Percentiles rank a stretch among this genome's conserved stretches.
These are phyloP conservation scores for Hansenula lynferdii DNA, from an alignment of 1,139 yeast species.

Conservation along the genomic window DNA sequence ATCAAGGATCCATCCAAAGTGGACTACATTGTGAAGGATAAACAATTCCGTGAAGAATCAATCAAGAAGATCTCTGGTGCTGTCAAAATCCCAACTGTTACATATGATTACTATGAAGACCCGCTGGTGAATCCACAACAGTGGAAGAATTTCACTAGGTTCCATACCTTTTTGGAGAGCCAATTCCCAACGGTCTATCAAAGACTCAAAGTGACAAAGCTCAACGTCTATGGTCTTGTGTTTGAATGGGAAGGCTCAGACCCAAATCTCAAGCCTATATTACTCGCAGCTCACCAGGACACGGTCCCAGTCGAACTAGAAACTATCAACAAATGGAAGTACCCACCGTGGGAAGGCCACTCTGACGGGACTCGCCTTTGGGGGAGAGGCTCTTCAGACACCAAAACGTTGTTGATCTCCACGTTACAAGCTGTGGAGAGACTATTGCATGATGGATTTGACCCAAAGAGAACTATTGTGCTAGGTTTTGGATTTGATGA, in stretches of 20 bases:
- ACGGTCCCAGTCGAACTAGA: conserved; percentile 75
- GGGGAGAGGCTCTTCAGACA: conserved; percentile 57
- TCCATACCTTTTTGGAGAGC: conserved; percentile 46
- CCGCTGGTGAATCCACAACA: conserved; percentile 35
- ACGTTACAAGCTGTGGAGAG: conserved; percentile 47
- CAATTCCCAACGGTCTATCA: conserved; percentile 55
- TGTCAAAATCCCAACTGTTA: conserved; percentile 55
- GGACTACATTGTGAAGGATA: conserved; percentile 28
- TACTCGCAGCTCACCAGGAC: conserved; percentile 75
- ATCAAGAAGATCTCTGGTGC: conserved; percentile 43
- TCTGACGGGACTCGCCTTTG: conserved; percentile 53
- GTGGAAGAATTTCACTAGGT: conserved; percentile 37
- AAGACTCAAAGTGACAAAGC: conserved; percentile 35
- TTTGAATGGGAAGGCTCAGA: conserved; percentile 62
- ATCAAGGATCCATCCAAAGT: conserved; percentile 14
- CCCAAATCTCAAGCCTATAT: conserved; percentile 49
- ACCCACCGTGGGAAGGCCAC: conserved; percentile 62
- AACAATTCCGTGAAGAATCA: conserved; percentile 35
- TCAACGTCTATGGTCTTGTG: conserved; percentile 63
- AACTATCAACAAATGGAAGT: conserved; percentile 53
- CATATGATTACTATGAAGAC: conserved; percentile 45
- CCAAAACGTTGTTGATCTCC: conserved; percentile 47
- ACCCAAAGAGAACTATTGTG: conserved; percentile 44
- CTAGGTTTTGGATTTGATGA: conserved; percentile 61
- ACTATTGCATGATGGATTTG: conserved; percentile 31